Evolutionary conservation across 78 protist species (phyloP), one percentile per base, ranked within the genome.

Genomic region (Cavenderia fasciculata): DNA sequence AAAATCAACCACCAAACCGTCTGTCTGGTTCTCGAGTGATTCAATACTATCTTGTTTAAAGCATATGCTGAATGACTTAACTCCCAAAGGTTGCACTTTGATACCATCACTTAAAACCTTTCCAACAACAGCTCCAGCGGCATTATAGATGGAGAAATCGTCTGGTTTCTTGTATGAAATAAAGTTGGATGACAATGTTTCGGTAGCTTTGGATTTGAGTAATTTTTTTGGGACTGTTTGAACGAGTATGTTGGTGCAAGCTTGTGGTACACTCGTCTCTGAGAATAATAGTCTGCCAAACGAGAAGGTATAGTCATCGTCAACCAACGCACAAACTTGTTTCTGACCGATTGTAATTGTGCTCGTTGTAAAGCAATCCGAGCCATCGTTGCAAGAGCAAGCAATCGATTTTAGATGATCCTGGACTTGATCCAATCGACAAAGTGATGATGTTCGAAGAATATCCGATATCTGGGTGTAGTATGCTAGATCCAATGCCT

Each of bases 161-260:
- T 77, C 87, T 12, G 73, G 73, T 40, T 77, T 63, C 56, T 49
- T 51, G 41, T 77, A 63, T 0, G 74, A 56, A 23, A 77, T 74
- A 34, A 77, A 77, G n/a, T 61, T 25, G 1, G 87, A 77, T 2
- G 59, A 36, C 25, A 63, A 59, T 25, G 51, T 38, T 8, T 44
- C 41, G 18, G n/a, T 18, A 49, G 51, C 31, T 31, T 57, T 54
- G 0, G 66, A 41, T 0, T 38, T 77, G 34, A 51, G 63, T 0
- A 65, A 14, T 38, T 77, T 62, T 36, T 52, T 63, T 14, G 70
- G 21, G 31, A 63, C 31, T 33, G 61, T 73, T 23, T 73, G 63
- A 12, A 77, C 74, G 8, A 77, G 29, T 11, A 52, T 47, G 51
- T 27, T 63, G 21, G 34, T 46, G 51, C 87, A 77, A n/a, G 65